phyloP scores from a whole-genome alignment of 208 protist genomes.

The Leishmania amazonensis region DNA sequence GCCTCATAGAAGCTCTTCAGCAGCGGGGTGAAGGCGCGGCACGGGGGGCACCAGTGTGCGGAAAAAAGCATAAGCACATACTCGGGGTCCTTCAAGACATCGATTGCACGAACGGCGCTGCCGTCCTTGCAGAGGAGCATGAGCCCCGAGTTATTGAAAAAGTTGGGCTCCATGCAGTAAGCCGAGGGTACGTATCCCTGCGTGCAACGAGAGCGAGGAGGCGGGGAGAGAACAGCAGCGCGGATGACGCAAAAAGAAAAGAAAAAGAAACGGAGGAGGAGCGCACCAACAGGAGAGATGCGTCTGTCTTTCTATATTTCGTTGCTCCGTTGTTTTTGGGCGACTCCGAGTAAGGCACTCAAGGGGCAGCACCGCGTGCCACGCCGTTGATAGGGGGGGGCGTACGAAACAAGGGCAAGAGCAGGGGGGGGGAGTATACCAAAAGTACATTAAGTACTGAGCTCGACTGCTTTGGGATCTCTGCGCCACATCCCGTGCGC shows the following conservation, averaged over 20 bases:
- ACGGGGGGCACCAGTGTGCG: conserved; percentile 86
- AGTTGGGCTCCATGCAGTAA: conserved; percentile 15
- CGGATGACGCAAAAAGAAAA: not conserved
- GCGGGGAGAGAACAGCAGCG: not conserved
- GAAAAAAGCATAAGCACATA: conserved; percentile 82
- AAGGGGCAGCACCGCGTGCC: not conserved
- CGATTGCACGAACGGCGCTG: conserved; percentile 18
- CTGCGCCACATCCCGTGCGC: not conserved
- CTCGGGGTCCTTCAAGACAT: conserved; percentile 33
- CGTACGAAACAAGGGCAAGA: not conserved
- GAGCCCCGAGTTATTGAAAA: conserved; percentile 21
- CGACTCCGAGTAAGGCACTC: not conserved
- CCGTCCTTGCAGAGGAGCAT: conserved; percentile 51
- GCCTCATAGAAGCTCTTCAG: conserved; percentile 42
- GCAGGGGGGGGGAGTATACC: not conserved
- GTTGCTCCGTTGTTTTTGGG: not conserved
- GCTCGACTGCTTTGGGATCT: not conserved
- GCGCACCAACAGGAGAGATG: not conserved
- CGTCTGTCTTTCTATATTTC: not conserved
- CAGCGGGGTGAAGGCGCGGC: conserved; percentile 69
- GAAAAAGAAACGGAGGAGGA: not conserved
- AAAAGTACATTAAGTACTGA: not conserved
- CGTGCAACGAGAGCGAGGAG: not conserved
- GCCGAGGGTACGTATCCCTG: not conserved
- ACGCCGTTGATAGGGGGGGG: not conserved